A percentile compares a stretch with the other conserved stretches of the same genome.
These are phyloP conservation scores for Acacia concinna DNA, from an alignment of 331 rosid genomes.

Conservation along the genomic window DNA sequence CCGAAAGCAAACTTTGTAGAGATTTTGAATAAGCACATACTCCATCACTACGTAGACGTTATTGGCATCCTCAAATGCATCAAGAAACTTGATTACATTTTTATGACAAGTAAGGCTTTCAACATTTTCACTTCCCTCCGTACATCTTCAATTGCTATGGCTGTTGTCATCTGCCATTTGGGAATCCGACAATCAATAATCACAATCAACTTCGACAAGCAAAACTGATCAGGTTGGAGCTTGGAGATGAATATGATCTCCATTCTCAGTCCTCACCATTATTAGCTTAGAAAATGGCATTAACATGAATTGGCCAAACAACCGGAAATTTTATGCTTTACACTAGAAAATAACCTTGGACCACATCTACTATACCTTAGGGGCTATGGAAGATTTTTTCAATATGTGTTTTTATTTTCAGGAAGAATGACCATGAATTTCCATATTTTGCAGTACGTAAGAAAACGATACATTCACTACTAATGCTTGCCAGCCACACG, in stretches of 20 bases:
- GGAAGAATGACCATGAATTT: background rate
- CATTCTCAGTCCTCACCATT: slow-evolving; percentile 6
- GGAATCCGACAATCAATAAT: slow-evolving; percentile 23
- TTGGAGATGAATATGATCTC: slow-evolving; percentile 13
- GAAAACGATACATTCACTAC: no score
- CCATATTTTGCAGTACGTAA: no score
- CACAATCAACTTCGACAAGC: slow-evolving; percentile 21
- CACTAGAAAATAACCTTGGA: slow-evolving; percentile 7
- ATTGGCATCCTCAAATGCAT: slow-evolving; percentile 77
- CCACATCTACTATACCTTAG: background rate
- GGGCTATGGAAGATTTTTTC: background rate
- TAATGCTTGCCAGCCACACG: no score
- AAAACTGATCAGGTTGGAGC: slow-evolving; percentile 8
- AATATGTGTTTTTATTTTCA: background rate
- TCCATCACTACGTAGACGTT: slow-evolving; percentile 94
- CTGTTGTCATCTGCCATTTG: slow-evolving; percentile 78
- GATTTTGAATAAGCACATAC: slow-evolving; percentile 48
- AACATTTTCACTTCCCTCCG: slow-evolving; percentile 92
- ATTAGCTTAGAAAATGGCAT: background rate
- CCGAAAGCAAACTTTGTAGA: background rate
- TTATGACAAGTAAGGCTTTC: slow-evolving; percentile 85
- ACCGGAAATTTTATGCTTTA: background rate
- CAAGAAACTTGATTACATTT: slow-evolving; percentile 81
- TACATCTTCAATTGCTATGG: slow-evolving; percentile 90
- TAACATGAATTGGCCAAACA: background rate